phyloP scores from a whole-genome alignment of 2,329 filamentous ascomycete genomes.

The Calonectria montana region DNA sequence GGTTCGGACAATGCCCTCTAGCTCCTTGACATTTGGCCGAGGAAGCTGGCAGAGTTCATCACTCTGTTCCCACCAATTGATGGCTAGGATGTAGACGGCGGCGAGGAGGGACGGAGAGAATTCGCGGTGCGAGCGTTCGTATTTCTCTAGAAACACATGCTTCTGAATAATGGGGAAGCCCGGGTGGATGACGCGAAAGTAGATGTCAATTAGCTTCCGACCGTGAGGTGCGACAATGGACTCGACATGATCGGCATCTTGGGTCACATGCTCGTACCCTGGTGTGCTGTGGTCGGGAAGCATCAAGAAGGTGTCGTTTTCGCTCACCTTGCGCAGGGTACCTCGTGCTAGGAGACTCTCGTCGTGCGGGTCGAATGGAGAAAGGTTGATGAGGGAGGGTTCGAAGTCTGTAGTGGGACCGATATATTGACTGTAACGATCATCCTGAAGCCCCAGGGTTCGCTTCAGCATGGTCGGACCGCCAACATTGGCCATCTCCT shows the following conservation, averaged over 20 bases:
- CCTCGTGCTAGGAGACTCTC: conserved; percentile 79
- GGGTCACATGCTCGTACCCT: conserved; percentile 75
- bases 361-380: conserved; percentile 82
- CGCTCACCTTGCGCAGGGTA: conserved; percentile 79
- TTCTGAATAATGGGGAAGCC: conserved; percentile 87
- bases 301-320: conserved; percentile 83
- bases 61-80: conserved; percentile 88
- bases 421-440: conserved; percentile 86
- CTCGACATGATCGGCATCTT: conserved; percentile 80
- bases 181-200: conserved; percentile 84
- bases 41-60: conserved; percentile 72
- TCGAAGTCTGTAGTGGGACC: conserved; percentile 87
- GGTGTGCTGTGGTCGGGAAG: conserved; percentile 79
- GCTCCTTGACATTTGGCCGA: conserved; percentile 76
- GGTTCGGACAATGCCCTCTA: conserved; percentile 79
- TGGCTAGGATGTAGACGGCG: conserved; percentile 84
- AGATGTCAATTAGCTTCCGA: conserved; percentile 80
- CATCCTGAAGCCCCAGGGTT: conserved; percentile 80
- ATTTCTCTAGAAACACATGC: conserved; percentile 81
- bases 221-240: conserved; percentile 81
- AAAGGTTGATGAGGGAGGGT: conserved; percentile 83
- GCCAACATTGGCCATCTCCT: conserved; percentile 78
- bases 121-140: conserved; percentile 76
- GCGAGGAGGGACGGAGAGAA: conserved; percentile 83
- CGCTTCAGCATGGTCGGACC: conserved; percentile 74